phyloP scores from a whole-genome alignment of 306 rosid genomes.

The Senna siamea region DNA sequence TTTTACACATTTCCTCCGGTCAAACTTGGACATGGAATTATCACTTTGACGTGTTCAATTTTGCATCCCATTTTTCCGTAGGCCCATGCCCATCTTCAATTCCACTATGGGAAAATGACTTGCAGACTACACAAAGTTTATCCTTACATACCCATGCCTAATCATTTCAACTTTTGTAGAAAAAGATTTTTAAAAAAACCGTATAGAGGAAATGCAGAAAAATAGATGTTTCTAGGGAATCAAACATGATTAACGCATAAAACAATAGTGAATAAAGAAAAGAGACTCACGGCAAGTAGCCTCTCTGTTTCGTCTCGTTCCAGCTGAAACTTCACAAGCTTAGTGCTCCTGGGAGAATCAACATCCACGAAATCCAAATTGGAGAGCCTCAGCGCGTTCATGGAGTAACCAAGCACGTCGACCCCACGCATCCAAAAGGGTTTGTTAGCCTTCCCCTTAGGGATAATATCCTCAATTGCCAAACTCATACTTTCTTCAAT shows the following conservation, averaged over 20 bases:
- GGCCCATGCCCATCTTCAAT: background rate
- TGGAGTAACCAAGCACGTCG: conserved; percentile 88
- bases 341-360: conserved; percentile 49
- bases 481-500: conserved; percentile 39
- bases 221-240: background rate
- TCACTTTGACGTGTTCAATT: background rate
- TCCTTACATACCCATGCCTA: background rate
- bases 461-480: conserved; percentile 76
- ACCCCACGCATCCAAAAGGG: conserved; percentile 93
- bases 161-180: background rate
- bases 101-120: background rate
- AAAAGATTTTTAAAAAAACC: too few relatives aligned
- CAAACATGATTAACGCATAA: background rate
- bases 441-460: conserved; percentile 60
- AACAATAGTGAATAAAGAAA: background rate
- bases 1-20: background rate
- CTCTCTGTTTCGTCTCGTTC: conserved; percentile 45
- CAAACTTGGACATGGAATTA: background rate
- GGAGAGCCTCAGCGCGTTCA: conserved; percentile 66
- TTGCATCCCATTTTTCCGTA: background rate
- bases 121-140: background rate
- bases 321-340: conserved; percentile 60
- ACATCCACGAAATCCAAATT: conserved; percentile 61
- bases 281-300: conserved; percentile 64
- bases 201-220: too few relatives aligned